Evolutionary conservation across 352 stramenopile genomes (phyloP).

Genomic region (Globisporangium orthogonon): DNA sequence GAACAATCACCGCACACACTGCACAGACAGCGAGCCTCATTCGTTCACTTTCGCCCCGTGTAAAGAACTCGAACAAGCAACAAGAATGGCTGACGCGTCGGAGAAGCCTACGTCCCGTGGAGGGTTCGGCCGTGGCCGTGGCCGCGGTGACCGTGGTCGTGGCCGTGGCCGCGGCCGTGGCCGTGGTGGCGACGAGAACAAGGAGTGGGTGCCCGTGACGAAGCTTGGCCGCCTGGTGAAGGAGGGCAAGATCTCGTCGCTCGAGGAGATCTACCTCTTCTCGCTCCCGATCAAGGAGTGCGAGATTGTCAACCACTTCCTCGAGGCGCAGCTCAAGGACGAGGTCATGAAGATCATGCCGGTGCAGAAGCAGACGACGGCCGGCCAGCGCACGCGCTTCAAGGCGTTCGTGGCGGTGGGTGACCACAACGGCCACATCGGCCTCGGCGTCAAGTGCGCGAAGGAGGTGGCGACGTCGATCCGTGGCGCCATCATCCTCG

Average conservation of each 20-base stretch:
- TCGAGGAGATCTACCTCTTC: conserved; percentile 99
- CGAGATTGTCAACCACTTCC: conserved; percentile 99
- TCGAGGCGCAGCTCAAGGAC: conserved; percentile 97
- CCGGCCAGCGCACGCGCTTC: conserved; percentile 99
- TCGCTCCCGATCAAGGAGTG: conserved; percentile 99
- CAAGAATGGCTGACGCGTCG: conserved; percentile 80
- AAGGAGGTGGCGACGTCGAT: conserved; percentile 99
- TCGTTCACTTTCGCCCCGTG: conserved; percentile 83
- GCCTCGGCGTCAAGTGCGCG: conserved; percentile 98
- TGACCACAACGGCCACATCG: conserved; percentile 98
- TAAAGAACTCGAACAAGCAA: conserved; percentile 37
- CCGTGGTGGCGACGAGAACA: conserved; percentile 84
- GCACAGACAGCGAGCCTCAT: conserved; percentile 15
- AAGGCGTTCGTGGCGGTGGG: conserved; percentile 99
- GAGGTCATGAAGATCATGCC: conserved; percentile 99
- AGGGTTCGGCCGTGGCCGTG: conserved; percentile 90
- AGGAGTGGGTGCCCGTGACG: conserved; percentile 99
- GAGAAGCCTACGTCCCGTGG: conserved; percentile 72
- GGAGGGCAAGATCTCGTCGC: conserved; percentile 98
- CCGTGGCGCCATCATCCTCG: conserved; percentile 97
- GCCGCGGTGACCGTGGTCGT: conserved; percentile 73
- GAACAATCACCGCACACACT: too few species aligned
- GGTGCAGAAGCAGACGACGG: conserved; percentile 99
- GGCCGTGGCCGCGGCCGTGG: conserved; percentile 83
- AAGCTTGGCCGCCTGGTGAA: conserved; percentile 99